Conservation (phyloP, 225 moss, liverwort and hornwort species). For the Marchantia paleacea region DNA sequence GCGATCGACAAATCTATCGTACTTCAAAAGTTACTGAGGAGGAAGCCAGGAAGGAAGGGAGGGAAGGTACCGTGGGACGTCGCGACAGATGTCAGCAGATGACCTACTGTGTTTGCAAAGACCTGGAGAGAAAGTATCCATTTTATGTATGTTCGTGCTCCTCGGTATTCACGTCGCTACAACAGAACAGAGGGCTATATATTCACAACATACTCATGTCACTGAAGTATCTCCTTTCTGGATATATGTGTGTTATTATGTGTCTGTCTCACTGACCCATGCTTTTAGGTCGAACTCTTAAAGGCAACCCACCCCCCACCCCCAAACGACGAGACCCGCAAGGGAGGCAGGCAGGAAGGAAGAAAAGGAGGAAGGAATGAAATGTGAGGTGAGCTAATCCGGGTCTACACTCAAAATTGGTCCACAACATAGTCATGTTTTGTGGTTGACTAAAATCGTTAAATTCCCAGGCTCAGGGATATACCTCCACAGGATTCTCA, state of each 20-base stretch:
- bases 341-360: not conserved
- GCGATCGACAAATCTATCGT: not conserved
- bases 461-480: not conserved
- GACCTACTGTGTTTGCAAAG: not conserved
- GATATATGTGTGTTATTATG: not conserved
- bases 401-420: not conserved
- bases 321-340: not conserved
- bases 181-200: slow-evolving; percentile 1
- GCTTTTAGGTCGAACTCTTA: not conserved
- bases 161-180: not conserved
- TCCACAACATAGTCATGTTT: not conserved
- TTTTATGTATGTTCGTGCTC: not conserved
- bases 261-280: not conserved
- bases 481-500: not conserved
- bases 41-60: not conserved
- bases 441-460: not conserved
- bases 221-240: not conserved
- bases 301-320: not conserved
- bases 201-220: slow-evolving; percentile 10
- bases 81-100: not conserved
- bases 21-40: no score
- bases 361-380: not conserved
- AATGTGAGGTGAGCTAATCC: not conserved
- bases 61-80: not conserved
- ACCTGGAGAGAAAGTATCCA: not conserved